Evolutionary conservation across 2,329 filamentous ascomycete genomes (phyloP).

Genomic region (Cordyceps cateniannulata): DNA sequence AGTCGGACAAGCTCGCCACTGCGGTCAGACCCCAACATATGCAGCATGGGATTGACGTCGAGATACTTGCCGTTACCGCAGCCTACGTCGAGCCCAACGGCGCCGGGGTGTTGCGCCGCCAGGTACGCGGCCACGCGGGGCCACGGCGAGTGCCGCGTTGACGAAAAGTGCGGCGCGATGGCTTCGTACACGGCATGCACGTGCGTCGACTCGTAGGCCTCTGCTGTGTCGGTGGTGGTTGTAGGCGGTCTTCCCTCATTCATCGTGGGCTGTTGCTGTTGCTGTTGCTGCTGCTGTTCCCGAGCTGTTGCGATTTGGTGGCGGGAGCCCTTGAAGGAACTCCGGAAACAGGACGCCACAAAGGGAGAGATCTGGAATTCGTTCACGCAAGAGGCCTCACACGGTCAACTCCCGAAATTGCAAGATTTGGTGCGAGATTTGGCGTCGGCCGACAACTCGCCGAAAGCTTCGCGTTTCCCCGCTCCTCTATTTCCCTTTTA

Average conservation of each 20-base stretch:
- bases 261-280: not conserved
- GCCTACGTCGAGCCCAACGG: conserved; percentile 82
- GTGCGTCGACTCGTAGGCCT: conserved; percentile 73
- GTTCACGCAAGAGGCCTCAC: not conserved
- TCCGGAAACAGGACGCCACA: not conserved
- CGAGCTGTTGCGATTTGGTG: not conserved
- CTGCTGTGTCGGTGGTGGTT: conserved; percentile 33
- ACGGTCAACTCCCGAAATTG: not conserved
- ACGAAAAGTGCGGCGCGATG: conserved; percentile 78
- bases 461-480: not conserved
- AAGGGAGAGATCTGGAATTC: not conserved
- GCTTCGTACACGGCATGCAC: conserved; percentile 89
- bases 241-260: not conserved
- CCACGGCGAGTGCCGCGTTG: conserved; percentile 80
- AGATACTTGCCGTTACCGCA: conserved; percentile 98
- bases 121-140: conserved; percentile 82
- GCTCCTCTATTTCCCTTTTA: not conserved
- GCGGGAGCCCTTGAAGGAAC: not conserved
- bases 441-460: not conserved
- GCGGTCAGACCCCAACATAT: conserved; percentile 80
- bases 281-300: not conserved
- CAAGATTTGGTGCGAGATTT: too few relatives aligned
- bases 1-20: conserved; percentile 52
- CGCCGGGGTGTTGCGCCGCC: conserved; percentile 54
- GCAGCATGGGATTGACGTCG: conserved; percentile 66